These are phyloP conservation scores for Jamesozyma hellenica DNA, from an alignment of 805 yeast species.

Conservation along the genomic window DNA sequence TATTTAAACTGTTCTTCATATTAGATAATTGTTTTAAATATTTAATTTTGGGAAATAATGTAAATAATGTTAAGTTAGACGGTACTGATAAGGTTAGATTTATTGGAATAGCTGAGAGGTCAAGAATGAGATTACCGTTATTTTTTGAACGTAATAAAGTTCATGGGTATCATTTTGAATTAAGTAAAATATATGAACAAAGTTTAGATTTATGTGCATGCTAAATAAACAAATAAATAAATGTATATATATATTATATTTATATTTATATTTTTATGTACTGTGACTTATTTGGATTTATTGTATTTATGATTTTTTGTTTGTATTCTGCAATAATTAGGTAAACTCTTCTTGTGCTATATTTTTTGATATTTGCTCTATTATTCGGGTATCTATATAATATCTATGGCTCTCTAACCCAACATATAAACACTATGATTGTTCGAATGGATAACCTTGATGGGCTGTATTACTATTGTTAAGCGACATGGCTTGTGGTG, in stretches of 20 bases:
- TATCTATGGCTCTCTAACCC: too few species aligned
- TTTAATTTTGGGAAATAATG: conserved; percentile 30
- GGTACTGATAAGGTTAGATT: conserved; percentile 45
- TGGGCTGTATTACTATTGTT: conserved; percentile 1
- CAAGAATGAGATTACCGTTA: conserved; percentile 35
- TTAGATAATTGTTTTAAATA: conserved; percentile 35
- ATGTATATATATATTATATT: not conserved
- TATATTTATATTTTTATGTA: not conserved
- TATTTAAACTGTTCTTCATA: conserved; percentile 32
- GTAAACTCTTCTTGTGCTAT: too few species aligned
- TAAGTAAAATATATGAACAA: conserved; percentile 36
- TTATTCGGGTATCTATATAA: too few species aligned
- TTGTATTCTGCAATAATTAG: not conserved
- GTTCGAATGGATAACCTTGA: conserved; percentile 14
- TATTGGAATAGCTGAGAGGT: conserved; percentile 42
- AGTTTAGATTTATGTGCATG: conserved; percentile 30
- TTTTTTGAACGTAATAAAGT: conserved; percentile 27
- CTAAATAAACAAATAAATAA: not conserved
- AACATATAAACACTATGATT: too few species aligned
- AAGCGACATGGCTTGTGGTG: conserved; percentile 13
- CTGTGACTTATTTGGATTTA: not conserved
- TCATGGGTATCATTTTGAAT: conserved; percentile 37
- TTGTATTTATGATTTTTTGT: not conserved
- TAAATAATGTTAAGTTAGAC: conserved; percentile 30
- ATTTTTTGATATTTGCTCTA: too few species aligned